Base-by-base conservation (phyloP, 768 basidiomycete genomes). In the Psilocybe tampanensis region DNA sequence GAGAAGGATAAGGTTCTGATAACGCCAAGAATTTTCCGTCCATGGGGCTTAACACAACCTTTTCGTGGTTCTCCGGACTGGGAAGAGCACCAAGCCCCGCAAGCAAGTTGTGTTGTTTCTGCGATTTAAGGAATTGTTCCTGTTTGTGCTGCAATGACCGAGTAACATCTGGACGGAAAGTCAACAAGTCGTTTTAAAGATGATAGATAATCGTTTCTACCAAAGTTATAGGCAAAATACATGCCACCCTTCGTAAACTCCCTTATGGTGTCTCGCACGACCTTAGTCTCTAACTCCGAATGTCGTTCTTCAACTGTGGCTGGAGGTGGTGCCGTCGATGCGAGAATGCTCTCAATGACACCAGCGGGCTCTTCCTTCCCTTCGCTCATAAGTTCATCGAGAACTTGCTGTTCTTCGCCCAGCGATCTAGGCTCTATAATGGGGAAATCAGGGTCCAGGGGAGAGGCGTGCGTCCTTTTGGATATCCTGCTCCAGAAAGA, bases 151-250 rank as follows among this genome's bases (percentile, higher is more conserved):
- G 90, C 26, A 93, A 67, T 11, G 92, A 89, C 47, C 89, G 82
- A n/a, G 92, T 93, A 24, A 94, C 81, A 65, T 94, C 93, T 93
- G 60, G 15, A 34, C 8, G 19, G 12, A 4, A 18, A 18, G 59
- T 33, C 51, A 52, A 54, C 42, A 18, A 58, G 44, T 17, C 18
- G 41, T 17, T 29, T 9, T 44, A 41, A n/a, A 47, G 53, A 18
- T 8, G 29, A 19, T 19, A 17, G n/a, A 47, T 13, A 44, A 21
- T 8, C 45, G 48, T 39, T 51, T 23, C 56, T 70, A 90, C 94
- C 95, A 62, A 94, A 94, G 56, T 81, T 86, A 70, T 93, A 90
- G 0, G 92, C 81, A 68, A 93, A 96, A 71, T 90, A 95, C 92
- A 97, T 96, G 44, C 86, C 89, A 11, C 93, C 94, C 64, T 88